These are phyloP conservation scores for Litchi chinensis DNA, from an alignment of 345 rosid species.

Conservation along the genomic window DNA sequence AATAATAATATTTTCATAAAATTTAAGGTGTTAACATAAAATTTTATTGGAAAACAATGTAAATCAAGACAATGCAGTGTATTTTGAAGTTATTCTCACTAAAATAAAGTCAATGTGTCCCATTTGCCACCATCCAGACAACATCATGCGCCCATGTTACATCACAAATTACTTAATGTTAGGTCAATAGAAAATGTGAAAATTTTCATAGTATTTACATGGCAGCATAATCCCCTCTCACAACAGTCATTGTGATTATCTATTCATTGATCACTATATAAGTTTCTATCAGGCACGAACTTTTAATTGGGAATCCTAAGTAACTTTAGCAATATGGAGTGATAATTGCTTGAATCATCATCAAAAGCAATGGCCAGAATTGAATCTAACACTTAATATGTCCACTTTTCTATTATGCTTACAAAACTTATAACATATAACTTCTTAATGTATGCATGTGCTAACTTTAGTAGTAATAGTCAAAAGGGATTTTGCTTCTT, in stretches of 20 bases:
- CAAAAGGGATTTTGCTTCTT: background rate
- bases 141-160: too few relatives aligned
- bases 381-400: background rate
- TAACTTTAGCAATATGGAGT: background rate
- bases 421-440: background rate
- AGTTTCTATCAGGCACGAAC: background rate
- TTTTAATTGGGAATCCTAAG: background rate
- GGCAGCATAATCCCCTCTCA: background rate
- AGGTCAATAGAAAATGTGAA: background rate
- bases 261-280: background rate
- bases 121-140: too few relatives aligned
- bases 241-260: background rate
- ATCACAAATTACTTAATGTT: too few relatives aligned
- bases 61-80: too few relatives aligned
- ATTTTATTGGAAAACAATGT: too few relatives aligned
- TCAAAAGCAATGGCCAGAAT: background rate
- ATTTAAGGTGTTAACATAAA: too few relatives aligned
- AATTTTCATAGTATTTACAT: too few relatives aligned
- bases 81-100: too few relatives aligned
- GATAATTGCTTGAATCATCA: background rate
- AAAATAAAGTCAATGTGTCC: too few relatives aligned
- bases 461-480: background rate
- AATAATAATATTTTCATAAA: too few relatives aligned
- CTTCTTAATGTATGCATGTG: background rate
- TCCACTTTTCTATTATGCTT: background rate